Evolutionary conservation across 345 rosid species (phyloP), one percentile per base, ranked within the genome.

Genomic region (Pugionium cornutum): DNA sequence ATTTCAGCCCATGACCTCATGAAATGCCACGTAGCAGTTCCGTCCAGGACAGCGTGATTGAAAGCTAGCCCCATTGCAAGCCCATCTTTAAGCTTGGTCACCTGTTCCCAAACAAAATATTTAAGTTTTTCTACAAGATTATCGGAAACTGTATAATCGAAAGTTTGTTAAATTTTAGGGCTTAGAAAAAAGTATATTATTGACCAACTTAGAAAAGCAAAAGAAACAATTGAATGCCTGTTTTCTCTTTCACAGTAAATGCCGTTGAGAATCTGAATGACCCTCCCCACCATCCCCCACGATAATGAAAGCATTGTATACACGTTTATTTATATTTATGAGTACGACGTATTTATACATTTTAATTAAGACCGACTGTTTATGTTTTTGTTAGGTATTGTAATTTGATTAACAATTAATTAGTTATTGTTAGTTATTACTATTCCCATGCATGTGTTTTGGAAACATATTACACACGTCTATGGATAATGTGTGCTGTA

Each of bases 1-100:
- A 77, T 46, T 68, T 84, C 76, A 26, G 99, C 95, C 99, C 99
- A 94, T 4, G 96, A 75, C 64, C 84, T 84, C 96, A 94, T 81
- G 81, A 94, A 94, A 49, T 94, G 99, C 99, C 99, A 94, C 44
- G 99, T 94, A 58, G 96, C 78, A 25, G 83, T 84, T 0, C 96
- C 99, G 52, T 94, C 99, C 0, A 94, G 64, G 66, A 94, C 77
- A 3, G 97, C 97, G 76, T 90, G 99, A 65, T 94, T 94, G 70
- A 94, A 90, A 59, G 99, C 96, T 67, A 83, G 78, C 11, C 99
- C 99, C 45, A 94, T 77, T n/a, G 95, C 90, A 4, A 94, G 58
- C 60, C 99, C 99, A 57, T 90, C 91, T 67, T 67, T 84, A 27
- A 94, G 83, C 83, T 85, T 88, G 1, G 99, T 90, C 50, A 94